These are phyloP conservation scores for Solanum corneliomulleri DNA, from an alignment of 257 asterid genomes.

Conservation along the genomic window DNA sequence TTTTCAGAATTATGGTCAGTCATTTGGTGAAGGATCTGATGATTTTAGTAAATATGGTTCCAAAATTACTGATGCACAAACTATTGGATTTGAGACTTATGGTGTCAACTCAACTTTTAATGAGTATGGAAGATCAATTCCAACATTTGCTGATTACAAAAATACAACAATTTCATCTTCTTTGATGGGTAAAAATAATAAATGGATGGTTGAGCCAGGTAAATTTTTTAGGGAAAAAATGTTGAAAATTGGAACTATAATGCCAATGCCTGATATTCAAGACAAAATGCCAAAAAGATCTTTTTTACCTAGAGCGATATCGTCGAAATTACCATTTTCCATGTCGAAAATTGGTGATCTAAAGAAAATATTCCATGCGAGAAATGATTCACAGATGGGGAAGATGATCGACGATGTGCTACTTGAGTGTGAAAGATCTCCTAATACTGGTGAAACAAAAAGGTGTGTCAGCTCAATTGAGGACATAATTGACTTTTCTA, in stretches of 20 bases:
- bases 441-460: slow-evolving; percentile 65
- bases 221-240: slow-evolving; percentile 65
- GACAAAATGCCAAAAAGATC: slow-evolving; percentile 95
- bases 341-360: slow-evolving; percentile 32
- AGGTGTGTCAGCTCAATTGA: slow-evolving; percentile 65
- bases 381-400: slow-evolving; percentile 34
- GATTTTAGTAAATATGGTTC: slow-evolving; percentile 60
- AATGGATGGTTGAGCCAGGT: slow-evolving; percentile 78
- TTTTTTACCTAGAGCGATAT: slow-evolving; percentile 64
- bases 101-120: slow-evolving; percentile 59
- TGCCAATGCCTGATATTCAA: slow-evolving; percentile 85
- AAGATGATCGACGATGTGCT: slow-evolving; percentile 33
- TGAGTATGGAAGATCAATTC: slow-evolving; percentile 35
- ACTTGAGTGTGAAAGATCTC: slow-evolving; percentile 58
- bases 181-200: slow-evolving; percentile 6
- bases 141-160: slow-evolving; percentile 32
- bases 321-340: slow-evolving; percentile 71
- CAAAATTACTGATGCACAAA: slow-evolving; percentile 21
- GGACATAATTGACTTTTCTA: slow-evolving; percentile 87
- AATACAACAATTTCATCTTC: slow-evolving; percentile 23
- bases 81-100: slow-evolving; percentile 37
- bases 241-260: slow-evolving; percentile 42
- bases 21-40: slow-evolving; percentile 65
- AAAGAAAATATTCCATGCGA: slow-evolving; percentile 47
- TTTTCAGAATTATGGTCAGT: slow-evolving; percentile 55